phyloP scores from a whole-genome alignment of 108 stramenopile genomes.

The Pseudonitzschia multiseries region DNA sequence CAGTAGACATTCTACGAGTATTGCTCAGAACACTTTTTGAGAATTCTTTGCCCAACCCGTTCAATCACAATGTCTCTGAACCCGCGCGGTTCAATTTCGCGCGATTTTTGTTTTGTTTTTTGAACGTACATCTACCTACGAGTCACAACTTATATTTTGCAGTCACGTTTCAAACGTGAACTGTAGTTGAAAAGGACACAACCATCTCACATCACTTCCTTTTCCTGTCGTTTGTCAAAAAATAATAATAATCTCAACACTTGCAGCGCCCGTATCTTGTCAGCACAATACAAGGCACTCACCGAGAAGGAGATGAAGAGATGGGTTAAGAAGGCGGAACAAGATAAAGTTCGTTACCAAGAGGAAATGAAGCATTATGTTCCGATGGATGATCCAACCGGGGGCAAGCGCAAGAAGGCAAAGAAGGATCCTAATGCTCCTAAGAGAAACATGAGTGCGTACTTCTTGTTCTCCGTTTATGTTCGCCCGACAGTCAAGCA shows the following conservation, averaged over 20 bases:
- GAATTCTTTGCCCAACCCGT: not conserved
- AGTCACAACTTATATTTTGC: not conserved
- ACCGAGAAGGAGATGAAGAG: slow-evolving; percentile 66
- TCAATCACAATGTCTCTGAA: slow-evolving; percentile 7
- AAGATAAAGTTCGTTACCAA: slow-evolving; percentile 83
- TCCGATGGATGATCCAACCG: slow-evolving; percentile 63
- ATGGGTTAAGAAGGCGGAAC: slow-evolving; percentile 78
- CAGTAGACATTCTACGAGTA: slow-evolving; percentile 30
- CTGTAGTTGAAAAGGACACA: not conserved
- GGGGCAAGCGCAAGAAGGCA: slow-evolving; percentile 43
- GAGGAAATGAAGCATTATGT: slow-evolving; percentile 83
- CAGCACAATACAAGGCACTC: slow-evolving; percentile 68
- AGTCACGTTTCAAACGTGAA: slow-evolving; percentile 7
- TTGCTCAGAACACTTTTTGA: slow-evolving; percentile 11
- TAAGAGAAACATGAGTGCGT: slow-evolving; percentile 73
- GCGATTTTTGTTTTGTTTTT: not conserved
- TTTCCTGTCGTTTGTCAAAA: slow-evolving; percentile 18
- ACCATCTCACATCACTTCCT: not conserved
- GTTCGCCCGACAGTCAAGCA: slow-evolving; percentile 66
- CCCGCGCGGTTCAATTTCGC: slow-evolving; percentile 8
- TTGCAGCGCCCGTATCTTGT: slow-evolving; percentile 61
- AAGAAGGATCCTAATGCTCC: slow-evolving; percentile 82
- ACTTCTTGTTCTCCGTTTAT: slow-evolving; percentile 76
- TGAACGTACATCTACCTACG: not conserved
- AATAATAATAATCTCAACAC: no score